Evolutionary conservation across 1,139 yeast species (phyloP), one percentile per base, ranked within the genome.

Genomic region (Kodamaea sp.): DNA sequence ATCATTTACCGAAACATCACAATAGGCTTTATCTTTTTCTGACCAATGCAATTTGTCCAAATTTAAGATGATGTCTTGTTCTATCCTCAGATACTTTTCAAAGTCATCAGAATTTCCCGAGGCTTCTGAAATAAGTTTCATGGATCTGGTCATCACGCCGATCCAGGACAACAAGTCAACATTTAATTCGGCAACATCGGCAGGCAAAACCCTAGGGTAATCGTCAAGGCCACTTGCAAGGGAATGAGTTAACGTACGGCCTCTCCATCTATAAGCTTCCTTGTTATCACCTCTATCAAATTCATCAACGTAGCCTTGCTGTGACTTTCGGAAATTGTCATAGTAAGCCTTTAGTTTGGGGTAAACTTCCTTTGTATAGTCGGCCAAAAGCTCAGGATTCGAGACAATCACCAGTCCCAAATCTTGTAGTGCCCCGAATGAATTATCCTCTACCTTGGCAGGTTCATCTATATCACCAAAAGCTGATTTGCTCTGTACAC

Each of bases 201-300:
- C 92, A 8, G 78, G 80, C 23, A 70, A 63, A 0, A 89, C 84
- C 43, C 99, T 76, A 22, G 99, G 99, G 53, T 90, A 92, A 55
- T 92, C 99, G 59, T 92, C 98, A 26, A 92, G 58, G 0, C 99
- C 99, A 61, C 95, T 84, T 2, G 98, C 94, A 37, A 92, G 68
- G 54, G 96, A 86, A 53, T 87, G 97, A 4, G 82, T 76, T 15
- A 73, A 66, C 0, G 97, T 87, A 44, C 97, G 76, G 3, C 97
- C 98, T 42, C 90, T 76, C 99, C 99, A 92, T 53, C 96, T 72
- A 57, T 85, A 92, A 0, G 81, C 86, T 53, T 85, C 94, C n/a
- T 34, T 35, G 31, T 70, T 72, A 7, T 59, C 51, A 7, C 75
- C 71, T 42, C 95, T 75, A 23, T 76, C 88, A 59, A 82, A 86